Conservation (phyloP, 768 basidiomycete species). For the Stropharia rugosoannulata region DNA sequence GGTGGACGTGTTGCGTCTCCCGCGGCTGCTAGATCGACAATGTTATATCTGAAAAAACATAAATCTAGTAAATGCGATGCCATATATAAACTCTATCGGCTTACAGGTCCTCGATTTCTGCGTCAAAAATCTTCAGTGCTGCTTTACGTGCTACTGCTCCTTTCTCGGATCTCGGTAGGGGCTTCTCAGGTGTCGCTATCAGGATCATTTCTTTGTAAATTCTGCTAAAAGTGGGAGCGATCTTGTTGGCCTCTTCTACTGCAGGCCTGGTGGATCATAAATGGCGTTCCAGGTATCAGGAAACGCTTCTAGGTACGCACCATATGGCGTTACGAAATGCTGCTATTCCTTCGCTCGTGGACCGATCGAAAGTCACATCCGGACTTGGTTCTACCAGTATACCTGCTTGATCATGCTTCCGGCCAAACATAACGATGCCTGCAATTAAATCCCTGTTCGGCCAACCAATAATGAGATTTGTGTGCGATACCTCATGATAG, state of each 20-base stretch:
- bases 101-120: conserved; percentile 49
- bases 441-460: conserved; percentile 7
- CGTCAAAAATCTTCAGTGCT: conserved; percentile 37
- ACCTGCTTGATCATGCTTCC: conserved; percentile 32
- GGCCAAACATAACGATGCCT: conserved; percentile 44
- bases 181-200: conserved; percentile 34
- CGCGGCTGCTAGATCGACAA: conserved; percentile 13
- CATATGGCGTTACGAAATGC: conserved; percentile 35
- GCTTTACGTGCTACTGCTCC: conserved; percentile 47
- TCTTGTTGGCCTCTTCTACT: conserved; percentile 44
- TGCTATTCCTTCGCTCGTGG: conserved; percentile 20
- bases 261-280: conserved; percentile 25
- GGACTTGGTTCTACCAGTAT: conserved; percentile 29
- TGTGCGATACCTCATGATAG: background rate
- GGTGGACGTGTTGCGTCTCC: conserved; percentile 11
- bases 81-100: background rate
- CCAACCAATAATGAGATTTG: background rate
- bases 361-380: conserved; percentile 24
- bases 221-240: conserved; percentile 40
- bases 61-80: background rate
- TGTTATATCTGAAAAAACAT: conserved; percentile 12
- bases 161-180: conserved; percentile 47
- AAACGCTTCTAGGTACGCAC: conserved; percentile 14
- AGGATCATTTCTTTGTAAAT: conserved; percentile 57
- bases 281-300: background rate